Base-by-base conservation (phyloP, 176 grass and related monocot genomes). In the Lolium multiflorum region DNA sequence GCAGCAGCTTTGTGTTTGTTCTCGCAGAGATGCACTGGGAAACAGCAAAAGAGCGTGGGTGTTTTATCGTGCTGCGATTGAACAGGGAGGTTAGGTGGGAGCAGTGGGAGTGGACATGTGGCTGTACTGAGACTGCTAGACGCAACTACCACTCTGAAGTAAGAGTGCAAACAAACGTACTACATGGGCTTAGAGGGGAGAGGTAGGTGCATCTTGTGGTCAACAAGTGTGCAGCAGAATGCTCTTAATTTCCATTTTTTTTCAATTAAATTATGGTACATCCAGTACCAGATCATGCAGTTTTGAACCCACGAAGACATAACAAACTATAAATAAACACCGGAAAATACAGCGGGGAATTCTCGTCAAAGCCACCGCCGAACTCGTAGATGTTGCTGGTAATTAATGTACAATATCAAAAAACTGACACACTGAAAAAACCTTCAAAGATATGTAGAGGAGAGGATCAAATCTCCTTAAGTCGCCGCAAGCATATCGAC, bases 181-280 rank as follows among this genome's bases (percentile, higher is more conserved):
- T 4, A 4, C 1, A 37, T 6, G 68, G 39, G 20, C 14, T 72
- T 18, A 4, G 15, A 48, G 2, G 8, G 31, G 24, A 48, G 25
- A 51, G 72, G 87, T 90, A 74, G 82, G 83, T 77, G 83, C 35
- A 52, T 31, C 48, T 2, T 59, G 61, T 70, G 82, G 88, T 54
- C 52, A 90, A 25, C 83, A 71, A 41, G 28, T 15, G 9, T 28
- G 28, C 50, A 54, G 3, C 18, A 54, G 39, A 77, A 9, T 39
- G 5, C 69, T 11, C 67, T 28, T 11, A 3, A 10, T 26, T 9
- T 47, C 46, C 7, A 47, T 46, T 49, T 49, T 13, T 50, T 48
- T 9, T 9, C 8, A 48, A 48, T 10, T 10, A 48, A 48, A 48
- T 48, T 35, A 35, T 35, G 31, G 31, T 35, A 35, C 2, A 35